Evolutionary conservation across 2,329 filamentous ascomycete genomes (phyloP), one percentile per base, ranked within the genome.

Genomic region (Ascochyta lentis): DNA sequence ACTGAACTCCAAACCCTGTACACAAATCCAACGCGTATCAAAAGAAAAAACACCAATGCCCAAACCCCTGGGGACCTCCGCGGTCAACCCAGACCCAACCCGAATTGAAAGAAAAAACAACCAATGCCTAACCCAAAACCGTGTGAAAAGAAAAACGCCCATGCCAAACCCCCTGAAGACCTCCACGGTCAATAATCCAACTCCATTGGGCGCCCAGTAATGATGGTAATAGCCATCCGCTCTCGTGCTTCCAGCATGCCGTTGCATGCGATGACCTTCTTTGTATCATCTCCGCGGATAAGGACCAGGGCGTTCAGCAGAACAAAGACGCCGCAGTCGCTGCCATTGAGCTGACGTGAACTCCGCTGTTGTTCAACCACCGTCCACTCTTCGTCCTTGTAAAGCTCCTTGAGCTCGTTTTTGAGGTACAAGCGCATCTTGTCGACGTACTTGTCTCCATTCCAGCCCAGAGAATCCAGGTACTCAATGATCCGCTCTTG

Each of bases 271-370:
- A 89, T 86, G 26, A 77, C 76, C 8, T 64, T 64, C 1, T 51
- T 61, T 6, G 73, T 70, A 6, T 77, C 71, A 12, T 77, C 65
- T 1, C 76, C 78, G 15, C 76, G 72, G 3, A 80, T 74, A 29
- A 79, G 66, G 51, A 86, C 89, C 43, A 91, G 82, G 15, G 84
- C 87, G 67, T 93, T 94, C 16, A 89, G 84, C 61, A 91, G 86
- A 13, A 88, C 85, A 70, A 91, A 91, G 3, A 92, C 84, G n/a
- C 90, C 90, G 63, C 90, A 93, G 70, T 93, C 90, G 67, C 83
- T 86, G 1, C 83, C 82, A 67, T 93, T 93, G 24, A 76, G 79
- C 71, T 93, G 90, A 3, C 49, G 44, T 4, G 60, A 81, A 33
- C 83, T 84, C 15, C 75, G 72, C 50, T 71, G 68, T 40, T 82